Percentiles rank a stretch among this genome's conserved stretches.
Conservation (phyloP, 2,329 filamentous ascomycete species). For the Epichloe coenophiala region DNA sequence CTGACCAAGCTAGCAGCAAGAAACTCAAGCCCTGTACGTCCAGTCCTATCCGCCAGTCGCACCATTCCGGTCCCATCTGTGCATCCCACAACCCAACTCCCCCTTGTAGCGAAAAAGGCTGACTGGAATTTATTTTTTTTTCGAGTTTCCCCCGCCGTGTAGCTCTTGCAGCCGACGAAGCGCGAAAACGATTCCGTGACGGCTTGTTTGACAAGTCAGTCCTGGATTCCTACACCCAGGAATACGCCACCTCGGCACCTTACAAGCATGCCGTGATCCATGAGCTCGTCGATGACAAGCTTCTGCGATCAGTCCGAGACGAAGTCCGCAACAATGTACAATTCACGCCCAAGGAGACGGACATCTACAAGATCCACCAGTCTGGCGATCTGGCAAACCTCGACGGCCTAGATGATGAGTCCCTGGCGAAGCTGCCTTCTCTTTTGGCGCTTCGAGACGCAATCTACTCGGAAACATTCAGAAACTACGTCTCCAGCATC, state of each 20-base stretch:
- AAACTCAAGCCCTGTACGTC: slow-evolving; percentile 36
- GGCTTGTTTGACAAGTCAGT: slow-evolving; percentile 50
- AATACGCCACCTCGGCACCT: slow-evolving; percentile 52
- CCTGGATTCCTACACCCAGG: slow-evolving; percentile 43
- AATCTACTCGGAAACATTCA: slow-evolving; percentile 80
- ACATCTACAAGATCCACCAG: slow-evolving; percentile 99
- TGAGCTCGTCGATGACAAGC: slow-evolving; percentile 61
- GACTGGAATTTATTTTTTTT: background rate
- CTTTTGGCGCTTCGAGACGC: slow-evolving; percentile 86
- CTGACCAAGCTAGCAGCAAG: slow-evolving; percentile 33
- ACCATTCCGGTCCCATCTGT: too few species aligned
- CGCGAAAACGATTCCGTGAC: slow-evolving; percentile 46
- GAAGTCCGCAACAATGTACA: slow-evolving; percentile 85
- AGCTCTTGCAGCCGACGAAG: slow-evolving; percentile 36
- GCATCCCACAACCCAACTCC: too few species aligned
- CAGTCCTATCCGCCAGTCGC: background rate
- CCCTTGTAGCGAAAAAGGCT: background rate
- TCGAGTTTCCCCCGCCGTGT: background rate
- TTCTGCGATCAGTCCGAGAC: slow-evolving; percentile 73
- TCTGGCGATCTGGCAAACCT: slow-evolving; percentile 95
- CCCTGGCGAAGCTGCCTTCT: slow-evolving; percentile 74
- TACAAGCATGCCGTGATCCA: slow-evolving; percentile 92
- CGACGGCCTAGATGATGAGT: slow-evolving; percentile 79
- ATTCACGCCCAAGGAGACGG: slow-evolving; percentile 96
- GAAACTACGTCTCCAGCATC: slow-evolving; percentile 75